Base-by-base conservation (phyloP, 2,329 filamentous ascomycete species). In the Dryadomyces quercus-mongolicae region DNA sequence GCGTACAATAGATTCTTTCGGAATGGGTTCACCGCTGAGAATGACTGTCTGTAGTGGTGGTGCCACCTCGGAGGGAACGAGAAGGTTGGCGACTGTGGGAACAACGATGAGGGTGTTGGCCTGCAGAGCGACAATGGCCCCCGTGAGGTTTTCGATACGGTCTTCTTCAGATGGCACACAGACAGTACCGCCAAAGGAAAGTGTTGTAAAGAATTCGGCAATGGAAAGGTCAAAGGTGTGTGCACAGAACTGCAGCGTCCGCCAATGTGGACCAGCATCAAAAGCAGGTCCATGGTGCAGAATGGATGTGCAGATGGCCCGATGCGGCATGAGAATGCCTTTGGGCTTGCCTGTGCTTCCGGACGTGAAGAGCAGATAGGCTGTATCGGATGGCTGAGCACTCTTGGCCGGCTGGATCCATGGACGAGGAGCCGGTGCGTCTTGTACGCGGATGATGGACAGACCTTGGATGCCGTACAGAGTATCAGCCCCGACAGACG, bases 301-400 rank as follows among this genome's bases (percentile, higher is more conserved):
- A 49, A 80, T 74, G 0, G 74, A 71, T 0, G 80, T 78, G 1
- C 77, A 77, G 1, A 85, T 70, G 1, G 79, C 74, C 0, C 69
- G 68, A 60, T 87, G 84, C 7, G 77, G 78, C 56, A 85, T 78
- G 20, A 83, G 77, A 13, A 82, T 77, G 1, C 80, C 82, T 55
- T 81, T 80, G 0, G 79, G 77, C 50, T 72, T 74, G 50, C 74
- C 75, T 1, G 78, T 77, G 0, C 77, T 78, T 0, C 78, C 77
- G 2, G 76, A 77, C 0, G 76, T 78, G 57, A 84, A 81, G 5
- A 86, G 74, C 2, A 82, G 71, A 60, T 82, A 85, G 0, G 82
- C 81, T 2, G 73, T 71, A 21, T 77, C 58, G 55, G 61, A 62
- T 9, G 63, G 62, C 1, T 61, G 9, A 18, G 71, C 22, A 77